Evolutionary conservation across 1,139 yeast genomes (phyloP).

Genomic region (Kodamaea sp.): DNA sequence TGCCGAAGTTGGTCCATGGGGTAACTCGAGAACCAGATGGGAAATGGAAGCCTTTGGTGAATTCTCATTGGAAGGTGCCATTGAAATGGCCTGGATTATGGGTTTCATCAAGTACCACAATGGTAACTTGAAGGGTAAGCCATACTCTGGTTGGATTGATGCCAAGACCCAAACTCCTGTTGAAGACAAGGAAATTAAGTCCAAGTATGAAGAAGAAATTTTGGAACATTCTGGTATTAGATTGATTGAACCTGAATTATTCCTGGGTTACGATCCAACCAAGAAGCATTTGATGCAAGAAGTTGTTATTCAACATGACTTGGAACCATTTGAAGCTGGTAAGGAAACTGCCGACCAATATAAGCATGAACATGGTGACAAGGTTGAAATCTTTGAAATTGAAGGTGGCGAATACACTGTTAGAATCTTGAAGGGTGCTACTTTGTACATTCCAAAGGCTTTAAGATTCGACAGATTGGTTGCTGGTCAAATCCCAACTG

Average conservation of each 20-base stretch:
- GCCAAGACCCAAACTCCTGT: constrained; percentile 90
- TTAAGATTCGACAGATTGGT: constrained; percentile 91
- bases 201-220: constrained; percentile 83
- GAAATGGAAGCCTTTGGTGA: constrained; percentile 96
- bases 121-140: constrained; percentile 85
- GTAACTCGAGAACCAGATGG: constrained; percentile 98
- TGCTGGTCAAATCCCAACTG: constrained; percentile 98
- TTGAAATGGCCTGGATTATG: constrained; percentile 99
- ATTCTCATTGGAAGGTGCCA: constrained; percentile 96
- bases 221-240: constrained; percentile 95
- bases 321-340: constrained; percentile 93
- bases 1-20: constrained; percentile 99
- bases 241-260: constrained; percentile 91
- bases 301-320: constrained; percentile 90
- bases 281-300: constrained; percentile 92
- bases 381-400: constrained; percentile 87
- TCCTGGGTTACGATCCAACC: constrained; percentile 90
- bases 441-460: constrained; percentile 90
- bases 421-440: constrained; percentile 87
- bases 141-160: constrained; percentile 95
- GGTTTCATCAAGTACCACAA: constrained; percentile 92
- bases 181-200: constrained; percentile 89
- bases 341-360: constrained; percentile 95
- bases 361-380: constrained; percentile 89
- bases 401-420: constrained; percentile 94